Evolutionary conservation across 1,284 basidiomycete species (phyloP).

Genomic region (Gymnopus androsaceus): DNA sequence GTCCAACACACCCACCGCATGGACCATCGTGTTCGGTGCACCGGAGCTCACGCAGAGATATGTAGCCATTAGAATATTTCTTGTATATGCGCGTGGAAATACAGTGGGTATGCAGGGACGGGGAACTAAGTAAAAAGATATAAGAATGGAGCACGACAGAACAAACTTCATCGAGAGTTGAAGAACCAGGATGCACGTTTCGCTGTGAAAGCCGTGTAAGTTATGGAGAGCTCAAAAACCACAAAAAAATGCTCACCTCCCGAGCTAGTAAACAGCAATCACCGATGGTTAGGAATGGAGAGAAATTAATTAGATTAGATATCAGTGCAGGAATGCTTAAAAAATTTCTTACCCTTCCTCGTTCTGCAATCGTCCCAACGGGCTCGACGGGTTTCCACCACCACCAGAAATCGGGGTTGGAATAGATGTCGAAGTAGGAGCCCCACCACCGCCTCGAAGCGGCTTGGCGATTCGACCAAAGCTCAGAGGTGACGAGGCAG

Average conservation of each 20-base stretch:
- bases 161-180: constrained; percentile 61
- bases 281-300: constrained; percentile 13
- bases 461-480: constrained; percentile 95
- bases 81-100: constrained; percentile 28
- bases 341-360: constrained; percentile 71
- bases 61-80: constrained; percentile 16
- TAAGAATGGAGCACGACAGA: constrained; percentile 19
- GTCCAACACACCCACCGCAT: too few relatives aligned
- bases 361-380: constrained; percentile 72
- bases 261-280: constrained; percentile 11
- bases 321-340: constrained; percentile 24
- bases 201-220: constrained; percentile 46
- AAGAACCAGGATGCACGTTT: constrained; percentile 91
- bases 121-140: constrained; percentile 21
- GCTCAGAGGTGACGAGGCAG: constrained; percentile 69
- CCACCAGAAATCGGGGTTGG: constrained; percentile 48
- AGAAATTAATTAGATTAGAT: constrained; percentile 21
- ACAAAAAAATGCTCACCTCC: constrained; percentile 28
- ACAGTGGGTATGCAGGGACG: constrained; percentile 27
- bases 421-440: constrained; percentile 41
- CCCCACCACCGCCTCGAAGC: constrained; percentile 85
- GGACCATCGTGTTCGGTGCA: too few relatives aligned
- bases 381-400: constrained; percentile 47
- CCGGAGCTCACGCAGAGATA: too few relatives aligned
- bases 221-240: too few relatives aligned